Evolutionary conservation across 2,329 filamentous ascomycete species (phyloP).

Genomic region (Ophiocordyceps camponoti-leonardi): DNA sequence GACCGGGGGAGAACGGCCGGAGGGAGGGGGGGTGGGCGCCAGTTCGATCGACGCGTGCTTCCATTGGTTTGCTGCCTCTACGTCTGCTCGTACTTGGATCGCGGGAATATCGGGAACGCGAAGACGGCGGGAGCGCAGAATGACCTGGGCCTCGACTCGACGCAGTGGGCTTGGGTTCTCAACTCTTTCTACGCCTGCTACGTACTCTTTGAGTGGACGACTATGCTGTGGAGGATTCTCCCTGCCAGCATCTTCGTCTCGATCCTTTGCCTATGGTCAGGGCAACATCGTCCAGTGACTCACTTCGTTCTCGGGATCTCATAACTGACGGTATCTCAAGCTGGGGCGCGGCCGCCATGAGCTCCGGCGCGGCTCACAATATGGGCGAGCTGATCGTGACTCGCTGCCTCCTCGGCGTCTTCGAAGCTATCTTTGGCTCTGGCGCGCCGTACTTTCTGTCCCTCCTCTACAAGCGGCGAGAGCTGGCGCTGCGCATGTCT

Average conservation of each 20-base stretch:
- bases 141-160: constrained; percentile 5
- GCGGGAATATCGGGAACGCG: constrained; percentile 7
- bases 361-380: constrained; percentile 6
- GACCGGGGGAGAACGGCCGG: too few relatives aligned
- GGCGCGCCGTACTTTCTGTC: constrained; percentile 14
- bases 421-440: constrained; percentile 10
- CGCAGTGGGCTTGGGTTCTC: constrained; percentile 10
- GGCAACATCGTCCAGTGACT: not conserved
- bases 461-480: constrained; percentile 15
- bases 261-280: constrained; percentile 7
- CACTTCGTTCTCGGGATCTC: not conserved
- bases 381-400: constrained; percentile 7
- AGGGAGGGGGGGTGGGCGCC: not conserved
- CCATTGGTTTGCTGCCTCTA: constrained; percentile 2
- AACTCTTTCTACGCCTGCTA: constrained; percentile 11
- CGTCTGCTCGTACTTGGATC: constrained; percentile 2
- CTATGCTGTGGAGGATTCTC: constrained; percentile 9
- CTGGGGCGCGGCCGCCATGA: constrained; percentile 5
- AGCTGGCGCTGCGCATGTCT: constrained; percentile 12
- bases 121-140: constrained; percentile 8
- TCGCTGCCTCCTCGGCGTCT: constrained; percentile 10
- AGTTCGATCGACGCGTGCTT: constrained; percentile 1
- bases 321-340: not conserved
- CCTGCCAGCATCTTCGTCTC: constrained; percentile 8
- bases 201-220: constrained; percentile 8